phyloP scores from a whole-genome alignment of 2,329 filamentous ascomycete species.

The Stagonosporopsis chrysanthemi region DNA sequence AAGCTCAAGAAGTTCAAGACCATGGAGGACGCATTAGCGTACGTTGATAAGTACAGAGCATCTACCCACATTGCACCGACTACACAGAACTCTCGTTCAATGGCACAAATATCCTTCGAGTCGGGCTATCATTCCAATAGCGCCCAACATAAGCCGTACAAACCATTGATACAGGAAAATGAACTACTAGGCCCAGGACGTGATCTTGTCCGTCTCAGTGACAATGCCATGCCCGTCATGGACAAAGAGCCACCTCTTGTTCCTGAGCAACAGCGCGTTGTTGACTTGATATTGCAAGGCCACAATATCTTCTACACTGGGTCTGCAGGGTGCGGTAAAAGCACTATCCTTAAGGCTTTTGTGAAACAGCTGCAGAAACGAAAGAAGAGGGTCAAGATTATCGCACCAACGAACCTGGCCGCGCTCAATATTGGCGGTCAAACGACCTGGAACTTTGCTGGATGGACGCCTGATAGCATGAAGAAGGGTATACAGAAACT shows the following conservation, averaged over 20 bases:
- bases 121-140: not conserved
- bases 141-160: not conserved
- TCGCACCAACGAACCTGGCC: conserved; percentile 68
- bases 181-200: no score
- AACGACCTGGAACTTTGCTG: conserved; percentile 65
- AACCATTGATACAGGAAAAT: not conserved
- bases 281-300: conserved; percentile 60
- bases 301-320: conserved; percentile 71
- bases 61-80: not conserved
- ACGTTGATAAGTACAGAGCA: conserved; percentile 59
- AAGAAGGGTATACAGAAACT: conserved; percentile 53
- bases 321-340: conserved; percentile 68
- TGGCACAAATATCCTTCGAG: not conserved
- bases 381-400: conserved; percentile 56
- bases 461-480: conserved; percentile 60
- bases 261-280: conserved; percentile 58
- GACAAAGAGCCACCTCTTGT: conserved; percentile 45
- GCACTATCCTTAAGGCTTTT: conserved; percentile 62
- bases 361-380: conserved; percentile 48
- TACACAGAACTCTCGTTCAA: not conserved
- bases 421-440: conserved; percentile 64
- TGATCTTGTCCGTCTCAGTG: not conserved
- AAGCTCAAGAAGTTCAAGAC: conserved; percentile 60
- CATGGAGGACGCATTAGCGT: conserved; percentile 76
- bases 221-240: not conserved